Base-by-base conservation (phyloP, 2,329 filamentous ascomycete species). In the Neofusicoccum sp. region DNA sequence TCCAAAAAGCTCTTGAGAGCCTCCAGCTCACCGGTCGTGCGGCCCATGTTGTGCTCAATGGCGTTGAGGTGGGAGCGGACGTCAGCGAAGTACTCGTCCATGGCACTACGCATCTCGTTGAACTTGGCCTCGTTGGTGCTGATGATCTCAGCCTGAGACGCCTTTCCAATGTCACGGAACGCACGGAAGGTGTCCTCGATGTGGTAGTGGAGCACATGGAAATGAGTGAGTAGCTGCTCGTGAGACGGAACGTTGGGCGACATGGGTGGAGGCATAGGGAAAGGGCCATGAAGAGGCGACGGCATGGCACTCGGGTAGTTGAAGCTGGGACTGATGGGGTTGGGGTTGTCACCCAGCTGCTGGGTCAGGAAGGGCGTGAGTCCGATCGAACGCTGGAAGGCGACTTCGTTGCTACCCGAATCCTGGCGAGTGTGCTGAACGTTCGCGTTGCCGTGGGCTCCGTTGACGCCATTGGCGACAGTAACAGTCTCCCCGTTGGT, bases 191-290 rank as follows among this genome's bases (percentile, higher is more conserved):
- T 66, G 6, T 73, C 68, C 41, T 76, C 74, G 22, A 77, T 70
- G 65, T 77, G 75, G 54, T 73, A 69, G 54, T 76, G 74, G 7
- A 69, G 70, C 69, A 74, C 73, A 64, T 66, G 71, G 66, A 77
- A 76, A 61, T 75, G 73, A n/a, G 72, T 70, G 33, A 64, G 45
- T 14, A 69, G 43, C 49, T 62, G 47, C 14, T 49, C 52, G 33
- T 41, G n/a, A 33, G 43, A 31, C 12, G 43, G 61, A 12, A 56
- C 34, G n/a, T 8, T 16, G 8, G 9, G 31, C 8, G 37, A 7
- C 4, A 49, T 29, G 61, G 33, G 29, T 11, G 44, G 52, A 52
- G 37, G 36, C 22, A 43, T 11, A 6, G 56, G 3, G 44, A 43
- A 47, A 31, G 50, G 48, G 1, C 39, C 44, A 33, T 45, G 7